These are phyloP conservation scores for Wakefieldia striispora DNA, from an alignment of 768 basidiomycete species.

Conservation along the genomic window DNA sequence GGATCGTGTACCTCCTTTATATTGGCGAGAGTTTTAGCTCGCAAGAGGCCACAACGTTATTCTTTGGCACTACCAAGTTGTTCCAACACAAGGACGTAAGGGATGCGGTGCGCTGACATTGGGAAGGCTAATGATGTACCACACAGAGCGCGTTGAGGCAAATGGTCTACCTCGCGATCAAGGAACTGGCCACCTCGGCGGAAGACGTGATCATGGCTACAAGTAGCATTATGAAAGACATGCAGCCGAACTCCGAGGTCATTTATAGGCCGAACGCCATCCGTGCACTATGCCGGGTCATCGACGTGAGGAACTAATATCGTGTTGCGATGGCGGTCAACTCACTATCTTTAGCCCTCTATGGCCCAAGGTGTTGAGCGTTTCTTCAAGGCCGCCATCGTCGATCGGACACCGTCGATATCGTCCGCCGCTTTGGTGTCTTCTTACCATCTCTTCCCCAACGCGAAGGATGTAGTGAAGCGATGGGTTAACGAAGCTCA, in stretches of 20 bases:
- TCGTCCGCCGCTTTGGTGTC: slow-evolving; percentile 96
- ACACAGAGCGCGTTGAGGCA: slow-evolving; percentile 88
- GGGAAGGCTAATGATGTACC: slow-evolving; percentile 7
- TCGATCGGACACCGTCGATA: slow-evolving; percentile 93
- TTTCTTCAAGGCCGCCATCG: slow-evolving; percentile 99
- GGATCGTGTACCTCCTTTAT: slow-evolving; percentile 95
- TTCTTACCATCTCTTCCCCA: slow-evolving; percentile 92
- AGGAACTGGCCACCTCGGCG: slow-evolving; percentile 92
- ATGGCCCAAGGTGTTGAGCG: slow-evolving; percentile 98
- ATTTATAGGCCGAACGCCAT: slow-evolving; percentile 98
- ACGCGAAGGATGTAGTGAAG: slow-evolving; percentile 93
- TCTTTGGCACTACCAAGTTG: slow-evolving; percentile 98
- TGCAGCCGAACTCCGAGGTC: slow-evolving; percentile 98
- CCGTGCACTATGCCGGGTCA: slow-evolving; percentile 91
- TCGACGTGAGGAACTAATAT: slow-evolving; percentile 70
- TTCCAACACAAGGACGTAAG: slow-evolving; percentile 99
- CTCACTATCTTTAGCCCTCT: slow-evolving; percentile 65
- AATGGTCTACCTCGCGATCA: slow-evolving; percentile 98
- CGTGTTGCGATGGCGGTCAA: slow-evolving; percentile 35
- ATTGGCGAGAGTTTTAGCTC: slow-evolving; percentile 92
- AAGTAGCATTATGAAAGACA: slow-evolving; percentile 99
- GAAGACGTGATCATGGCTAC: slow-evolving; percentile 99
- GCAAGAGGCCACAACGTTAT: slow-evolving; percentile 95
- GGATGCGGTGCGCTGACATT: background rate
- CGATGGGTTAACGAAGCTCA: slow-evolving; percentile 99